Evolutionary conservation across 2,329 filamentous ascomycete species (phyloP), one percentile per base, ranked within the genome.

Genomic region (Arthrinium puccinioides): DNA sequence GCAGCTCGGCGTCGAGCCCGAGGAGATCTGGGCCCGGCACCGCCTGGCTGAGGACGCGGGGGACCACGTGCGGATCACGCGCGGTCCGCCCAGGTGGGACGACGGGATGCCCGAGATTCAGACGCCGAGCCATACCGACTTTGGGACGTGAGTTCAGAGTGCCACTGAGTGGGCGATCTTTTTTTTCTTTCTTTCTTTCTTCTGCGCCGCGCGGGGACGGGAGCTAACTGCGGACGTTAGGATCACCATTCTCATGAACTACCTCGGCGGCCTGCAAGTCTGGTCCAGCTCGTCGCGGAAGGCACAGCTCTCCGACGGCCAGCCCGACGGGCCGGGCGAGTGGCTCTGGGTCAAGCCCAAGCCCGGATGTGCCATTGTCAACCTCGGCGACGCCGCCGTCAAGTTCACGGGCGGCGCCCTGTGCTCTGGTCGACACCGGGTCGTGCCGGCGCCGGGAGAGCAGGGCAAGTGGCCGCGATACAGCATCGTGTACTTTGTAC

Each of bases 161-260:
- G n/a, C n/a, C n/a, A n/a, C n/a, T n/a, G n/a, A n/a, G n/a, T n/a
- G n/a, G n/a, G n/a, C n/a, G n/a, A n/a, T 16, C 9, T 21, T 32
- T 28, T 21, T 21, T 25, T 15, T 26, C 20, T 21, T 18, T 9
- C 11, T 11, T 16, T 8, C 11, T 25, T 21, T 14, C 7, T 5
- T 24, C 16, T 30, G n/a, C n/a, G 5, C 25, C 28, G 5, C 16
- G 3, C 16, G 6, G 15, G n/a, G n/a, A 18, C 16, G 15, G 14
- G 28, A 11, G 28, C 28, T 30, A 19, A 5, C 28, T 18, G 20
- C 28, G n/a, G 16, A 9, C 7, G 16, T 16, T 33, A 60, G 56
- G 3, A 51, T 63, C 32, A 63, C 59, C 8, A 41, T 63, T 16
- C 46, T 63, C 16, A 61, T 63, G 53, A 64, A 63, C 41, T 59